These are phyloP conservation scores for Coccomyxa subellipsoidea DNA, from an alignment of 163 green algal species.

Conservation along the genomic window DNA sequence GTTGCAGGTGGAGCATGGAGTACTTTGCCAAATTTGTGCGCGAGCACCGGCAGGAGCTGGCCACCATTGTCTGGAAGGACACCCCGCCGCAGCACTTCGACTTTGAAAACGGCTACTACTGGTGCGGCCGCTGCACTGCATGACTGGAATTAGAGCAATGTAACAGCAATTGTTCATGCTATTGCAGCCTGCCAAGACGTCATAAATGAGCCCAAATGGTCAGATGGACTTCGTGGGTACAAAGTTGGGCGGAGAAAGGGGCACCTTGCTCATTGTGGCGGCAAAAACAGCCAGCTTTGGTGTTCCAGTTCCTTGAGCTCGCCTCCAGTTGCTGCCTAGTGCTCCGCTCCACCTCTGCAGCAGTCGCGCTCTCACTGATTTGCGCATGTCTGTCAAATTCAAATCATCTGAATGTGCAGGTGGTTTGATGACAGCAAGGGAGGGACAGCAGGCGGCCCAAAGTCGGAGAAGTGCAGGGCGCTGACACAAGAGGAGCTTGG, in stretches of 20 bases:
- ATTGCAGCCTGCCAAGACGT: too few relatives aligned
- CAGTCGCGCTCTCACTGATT: background rate
- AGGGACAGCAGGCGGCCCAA: background rate
- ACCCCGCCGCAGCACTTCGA: background rate
- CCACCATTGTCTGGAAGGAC: background rate
- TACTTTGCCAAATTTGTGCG: slow-evolving; percentile 5
- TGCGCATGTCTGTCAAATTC: background rate
- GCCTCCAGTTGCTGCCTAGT: too few relatives aligned
- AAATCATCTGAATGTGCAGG: background rate
- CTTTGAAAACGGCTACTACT: background rate
- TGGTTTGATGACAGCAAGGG: slow-evolving; percentile 6
- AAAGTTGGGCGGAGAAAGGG: too few relatives aligned
- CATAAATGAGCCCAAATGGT: too few relatives aligned
- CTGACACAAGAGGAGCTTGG: background rate
- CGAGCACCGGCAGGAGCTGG: background rate
- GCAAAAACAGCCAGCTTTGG: too few relatives aligned
- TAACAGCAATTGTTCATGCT: too few relatives aligned
- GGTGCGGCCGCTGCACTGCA: too few relatives aligned
- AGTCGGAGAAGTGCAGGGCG: background rate
- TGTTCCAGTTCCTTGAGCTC: too few relatives aligned
- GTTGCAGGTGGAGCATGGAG: background rate
- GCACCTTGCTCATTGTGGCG: too few relatives aligned
- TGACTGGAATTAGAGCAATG: too few relatives aligned
- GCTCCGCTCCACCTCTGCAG: too few relatives aligned
- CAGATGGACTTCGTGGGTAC: too few relatives aligned